phyloP scores from a whole-genome alignment of 805 yeast genomes.

The Metschnikowia chrysomelidarum region DNA sequence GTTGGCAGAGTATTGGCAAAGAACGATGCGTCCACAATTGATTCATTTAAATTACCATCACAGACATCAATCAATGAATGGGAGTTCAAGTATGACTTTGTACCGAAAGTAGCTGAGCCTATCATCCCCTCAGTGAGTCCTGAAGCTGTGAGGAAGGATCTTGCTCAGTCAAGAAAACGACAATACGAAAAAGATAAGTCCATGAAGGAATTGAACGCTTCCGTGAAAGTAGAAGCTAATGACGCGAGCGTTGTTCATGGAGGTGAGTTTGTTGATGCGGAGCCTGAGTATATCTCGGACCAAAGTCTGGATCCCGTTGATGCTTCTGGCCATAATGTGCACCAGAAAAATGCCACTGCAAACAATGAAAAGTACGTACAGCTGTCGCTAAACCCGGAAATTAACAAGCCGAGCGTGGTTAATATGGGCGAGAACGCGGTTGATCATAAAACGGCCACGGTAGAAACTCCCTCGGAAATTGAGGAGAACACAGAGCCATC shows the following conservation, averaged over 20 bases:
- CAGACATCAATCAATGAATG: constrained; percentile 46
- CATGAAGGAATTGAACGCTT: constrained; percentile 31
- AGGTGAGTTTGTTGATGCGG: constrained; percentile 38
- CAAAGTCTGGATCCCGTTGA: constrained; percentile 38
- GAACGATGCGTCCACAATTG: constrained; percentile 58
- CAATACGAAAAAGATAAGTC: constrained; percentile 38
- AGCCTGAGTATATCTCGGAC: constrained; percentile 40
- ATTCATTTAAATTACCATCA: constrained; percentile 51
- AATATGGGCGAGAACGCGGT: constrained; percentile 36
- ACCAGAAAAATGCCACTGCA: constrained; percentile 26
- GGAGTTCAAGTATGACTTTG: constrained; percentile 48
- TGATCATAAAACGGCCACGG: constrained; percentile 33
- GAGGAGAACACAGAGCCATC: constrained; percentile 28
- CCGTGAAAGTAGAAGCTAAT: constrained; percentile 45
- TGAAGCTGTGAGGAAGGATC: constrained; percentile 50
- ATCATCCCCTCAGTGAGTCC: constrained; percentile 46
- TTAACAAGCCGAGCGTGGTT: constrained; percentile 36
- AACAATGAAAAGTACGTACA: constrained; percentile 42
- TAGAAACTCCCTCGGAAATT: constrained; percentile 32
- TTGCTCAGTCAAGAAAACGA: constrained; percentile 41
- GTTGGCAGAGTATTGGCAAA: constrained; percentile 35
- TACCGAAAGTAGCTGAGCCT: constrained; percentile 40
- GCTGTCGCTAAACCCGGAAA: constrained; percentile 39
- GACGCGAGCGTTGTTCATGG: constrained; percentile 41
- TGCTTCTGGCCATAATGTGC: constrained; percentile 19